phyloP scores from a whole-genome alignment of 495 filamentous ascomycete species.

The Xylaria castorea region DNA sequence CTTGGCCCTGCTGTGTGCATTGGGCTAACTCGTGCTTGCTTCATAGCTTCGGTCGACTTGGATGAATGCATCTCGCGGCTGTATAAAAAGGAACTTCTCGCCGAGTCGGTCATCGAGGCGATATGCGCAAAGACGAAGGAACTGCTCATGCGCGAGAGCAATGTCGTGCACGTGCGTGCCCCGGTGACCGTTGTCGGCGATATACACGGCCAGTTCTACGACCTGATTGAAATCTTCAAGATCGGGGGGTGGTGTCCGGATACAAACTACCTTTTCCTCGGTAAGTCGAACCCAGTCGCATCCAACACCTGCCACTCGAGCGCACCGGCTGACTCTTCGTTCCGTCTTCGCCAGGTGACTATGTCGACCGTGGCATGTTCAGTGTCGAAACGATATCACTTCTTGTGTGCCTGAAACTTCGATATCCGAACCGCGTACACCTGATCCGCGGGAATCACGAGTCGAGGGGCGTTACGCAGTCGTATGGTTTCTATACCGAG shows the following conservation, averaged over 20 bases:
- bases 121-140: constrained; percentile 99
- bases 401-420: constrained; percentile 90
- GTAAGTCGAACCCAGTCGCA: constrained; percentile 54
- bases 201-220: constrained; percentile 98
- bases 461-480: constrained; percentile 95
- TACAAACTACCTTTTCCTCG: constrained; percentile 97
- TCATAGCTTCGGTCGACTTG: constrained; percentile 88
- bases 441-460: constrained; percentile 97
- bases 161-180: constrained; percentile 95
- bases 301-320: not conserved
- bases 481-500: constrained; percentile 98
- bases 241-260: constrained; percentile 96
- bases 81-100: constrained; percentile 94
- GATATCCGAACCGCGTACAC: constrained; percentile 91
- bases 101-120: constrained; percentile 97
- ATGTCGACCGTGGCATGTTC: constrained; percentile 96
- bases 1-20: constrained; percentile 16
- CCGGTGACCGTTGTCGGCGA: constrained; percentile 99
- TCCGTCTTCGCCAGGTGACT: constrained; percentile 70
- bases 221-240: constrained; percentile 98
- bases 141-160: constrained; percentile 98
- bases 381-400: constrained; percentile 97
- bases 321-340: constrained; percentile 6
- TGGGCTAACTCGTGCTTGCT: constrained; percentile 22
- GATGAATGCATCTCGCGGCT: constrained; percentile 97